Base-by-base conservation (phyloP, 1,139 yeast genomes). In the Hyphopichia burtonii region DNA sequence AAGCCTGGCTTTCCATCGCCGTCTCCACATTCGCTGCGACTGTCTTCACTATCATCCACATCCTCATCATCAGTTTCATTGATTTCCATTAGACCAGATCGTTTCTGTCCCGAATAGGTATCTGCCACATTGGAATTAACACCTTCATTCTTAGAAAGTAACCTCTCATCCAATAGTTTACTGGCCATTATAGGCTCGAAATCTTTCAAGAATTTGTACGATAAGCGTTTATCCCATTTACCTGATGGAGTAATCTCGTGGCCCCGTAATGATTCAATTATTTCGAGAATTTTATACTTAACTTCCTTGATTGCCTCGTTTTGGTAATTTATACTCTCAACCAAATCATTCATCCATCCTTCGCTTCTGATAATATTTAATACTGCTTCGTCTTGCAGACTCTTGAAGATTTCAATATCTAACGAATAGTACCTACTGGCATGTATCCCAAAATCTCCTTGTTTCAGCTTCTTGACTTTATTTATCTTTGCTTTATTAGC, bases 341-440 rank as follows among this genome's bases (percentile, higher is more conserved):
- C 35, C 28, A 63, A 44, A 33, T 50, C 54, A 32, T 55, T 51
- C 31, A 75, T 66, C 86, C 83, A 80, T 38, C 78, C 74, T 52
- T 74, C 72, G 51, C 66, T 66, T 71, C 78, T 71, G 36, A 79
- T 52, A 36, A 68, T 54, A 36, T 76, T 71, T 32, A 80, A 59
- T 34, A 82, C 58, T 42, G 65, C 65, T 11, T 63, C 61, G 50
- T 86, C 93, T n/a, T 71, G 54, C 2, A 68, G 59, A 35, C 80
- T 80, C 44, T 78, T 74, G 65, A 84, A 86, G 11, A 86, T 71
- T 33, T 80, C 76, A 32, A 89, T 74, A 31, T 82, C 81, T 33
- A 91, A 66, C 10, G 86, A 71, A 58, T 90, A 90, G 63, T 87
- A 91, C 48, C 71, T 74, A 39, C 80, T 78, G 1, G 89, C 75